Percentiles rank a stretch among this genome's conserved stretches.
Evolutionary conservation across 495 filamentous ascomycete genomes (phyloP).

Genomic region (Bathelium albidoporum): DNA sequence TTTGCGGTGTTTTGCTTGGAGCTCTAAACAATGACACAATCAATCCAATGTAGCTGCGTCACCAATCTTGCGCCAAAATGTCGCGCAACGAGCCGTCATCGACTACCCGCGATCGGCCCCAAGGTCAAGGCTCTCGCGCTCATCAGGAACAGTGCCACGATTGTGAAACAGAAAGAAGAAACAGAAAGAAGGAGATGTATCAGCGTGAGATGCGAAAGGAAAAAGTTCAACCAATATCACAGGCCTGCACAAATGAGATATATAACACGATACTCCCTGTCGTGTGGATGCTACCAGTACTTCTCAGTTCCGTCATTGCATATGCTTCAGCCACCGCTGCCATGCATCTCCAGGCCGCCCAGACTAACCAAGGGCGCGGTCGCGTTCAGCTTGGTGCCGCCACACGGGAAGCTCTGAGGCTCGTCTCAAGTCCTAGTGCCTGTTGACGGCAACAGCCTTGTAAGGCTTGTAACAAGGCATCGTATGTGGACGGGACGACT

Average conservation of each 20-base stretch:
- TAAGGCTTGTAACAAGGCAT: neutral
- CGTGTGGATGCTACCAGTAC: neutral
- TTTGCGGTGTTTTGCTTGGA: neutral
- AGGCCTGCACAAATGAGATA: neutral
- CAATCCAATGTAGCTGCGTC: neutral
- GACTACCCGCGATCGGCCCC: neutral
- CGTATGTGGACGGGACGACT: neutral
- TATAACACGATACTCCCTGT: neutral
- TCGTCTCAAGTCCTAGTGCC: neutral
- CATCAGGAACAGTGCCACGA: neutral
- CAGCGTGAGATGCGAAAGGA: neutral
- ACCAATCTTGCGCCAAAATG: neutral
- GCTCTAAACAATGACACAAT: neutral
- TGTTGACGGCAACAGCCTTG: neutral
- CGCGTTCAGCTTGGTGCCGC: neutral
- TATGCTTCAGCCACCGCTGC: neutral
- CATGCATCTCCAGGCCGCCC: neutral
- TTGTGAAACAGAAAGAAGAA: neutral
- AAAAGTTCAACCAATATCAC: neutral
- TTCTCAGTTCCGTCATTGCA: neutral
- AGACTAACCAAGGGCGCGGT: neutral
- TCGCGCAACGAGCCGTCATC: neutral
- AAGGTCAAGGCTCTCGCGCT: neutral
- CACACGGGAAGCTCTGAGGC: neutral
- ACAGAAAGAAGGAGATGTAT: neutral